Evolutionary conservation across 2,329 filamentous ascomycete genomes (phyloP).

Genomic region (Epichloe festucae): DNA sequence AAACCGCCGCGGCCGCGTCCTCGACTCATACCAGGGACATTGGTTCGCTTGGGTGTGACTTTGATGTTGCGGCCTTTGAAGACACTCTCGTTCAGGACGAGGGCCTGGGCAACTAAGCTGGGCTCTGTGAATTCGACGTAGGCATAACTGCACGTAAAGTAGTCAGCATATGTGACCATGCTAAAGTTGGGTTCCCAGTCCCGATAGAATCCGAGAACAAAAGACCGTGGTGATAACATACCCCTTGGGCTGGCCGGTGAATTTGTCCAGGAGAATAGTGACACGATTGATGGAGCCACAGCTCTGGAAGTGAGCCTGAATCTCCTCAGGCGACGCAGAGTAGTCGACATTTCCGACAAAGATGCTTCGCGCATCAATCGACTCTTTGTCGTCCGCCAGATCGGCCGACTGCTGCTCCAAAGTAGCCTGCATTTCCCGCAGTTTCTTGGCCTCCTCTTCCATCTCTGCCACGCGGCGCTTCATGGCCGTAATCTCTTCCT

Average conservation of each 20-base stretch:
- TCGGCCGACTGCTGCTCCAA: conserved; percentile 77
- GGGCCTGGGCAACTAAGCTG: conserved; percentile 78
- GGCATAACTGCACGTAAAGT: conserved; percentile 56
- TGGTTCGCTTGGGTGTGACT: conserved; percentile 89
- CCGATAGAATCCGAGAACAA: not conserved
- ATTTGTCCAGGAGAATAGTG: conserved; percentile 95
- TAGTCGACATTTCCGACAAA: conserved; percentile 99
- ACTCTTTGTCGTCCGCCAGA: conserved; percentile 84
- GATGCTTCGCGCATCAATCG: conserved; percentile 87
- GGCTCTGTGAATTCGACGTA: conserved; percentile 98
- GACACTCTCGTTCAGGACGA: conserved; percentile 91
- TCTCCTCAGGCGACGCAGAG: conserved; percentile 85
- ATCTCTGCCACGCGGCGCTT: conserved; percentile 78
- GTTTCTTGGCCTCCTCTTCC: conserved; percentile 78
- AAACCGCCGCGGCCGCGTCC: conserved; percentile 52
- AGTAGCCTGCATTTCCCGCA: conserved; percentile 74
- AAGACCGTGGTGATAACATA: conserved; percentile 24
- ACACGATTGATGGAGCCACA: conserved; percentile 96
- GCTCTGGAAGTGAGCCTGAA: conserved; percentile 95
- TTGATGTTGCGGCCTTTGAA: conserved; percentile 94
- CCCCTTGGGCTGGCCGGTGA: conserved; percentile 98
- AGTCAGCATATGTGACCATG: not conserved
- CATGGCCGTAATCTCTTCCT: conserved; percentile 79
- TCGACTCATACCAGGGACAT: conserved; percentile 85
- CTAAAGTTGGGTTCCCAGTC: not conserved